Evolutionary conservation across 768 basidiomycete species (phyloP).

Genomic region (Cyathus striatus): DNA sequence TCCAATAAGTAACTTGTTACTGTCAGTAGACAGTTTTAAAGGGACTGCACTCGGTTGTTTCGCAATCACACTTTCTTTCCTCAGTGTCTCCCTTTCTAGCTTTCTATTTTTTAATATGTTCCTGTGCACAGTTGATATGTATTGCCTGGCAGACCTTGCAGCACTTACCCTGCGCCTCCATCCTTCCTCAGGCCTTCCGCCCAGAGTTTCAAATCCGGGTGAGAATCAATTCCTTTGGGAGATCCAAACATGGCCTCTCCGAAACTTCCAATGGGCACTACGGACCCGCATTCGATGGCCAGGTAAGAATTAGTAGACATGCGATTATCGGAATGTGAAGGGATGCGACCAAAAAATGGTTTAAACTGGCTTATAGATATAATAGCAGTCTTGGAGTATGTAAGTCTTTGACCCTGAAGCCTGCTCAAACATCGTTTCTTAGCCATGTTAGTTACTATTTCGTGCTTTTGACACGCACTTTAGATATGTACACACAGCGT

Average conservation of each 20-base stretch:
- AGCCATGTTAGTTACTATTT: background rate
- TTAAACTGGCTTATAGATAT: conserved; percentile 45
- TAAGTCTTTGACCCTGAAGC: conserved; percentile 26
- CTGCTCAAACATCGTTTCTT: background rate
- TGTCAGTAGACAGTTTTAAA: too few species aligned
- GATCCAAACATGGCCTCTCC: conserved; percentile 45
- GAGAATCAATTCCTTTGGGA: conserved; percentile 40
- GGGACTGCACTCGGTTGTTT: too few species aligned
- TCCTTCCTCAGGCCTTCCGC: conserved; percentile 45
- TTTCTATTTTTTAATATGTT: conserved; percentile 19
- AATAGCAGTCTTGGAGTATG: conserved; percentile 40
- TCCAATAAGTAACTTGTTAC: too few species aligned
- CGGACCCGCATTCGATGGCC: conserved; percentile 45
- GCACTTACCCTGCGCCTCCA: conserved; percentile 61
- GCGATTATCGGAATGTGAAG: conserved; percentile 26
- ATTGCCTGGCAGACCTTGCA: conserved; percentile 1
- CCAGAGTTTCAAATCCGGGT: conserved; percentile 45
- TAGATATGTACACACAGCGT: conserved; percentile 42
- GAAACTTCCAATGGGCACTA: conserved; percentile 37
- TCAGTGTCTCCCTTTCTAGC: conserved; percentile 6
- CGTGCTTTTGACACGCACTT: conserved; percentile 13
- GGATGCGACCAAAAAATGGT: conserved; percentile 48
- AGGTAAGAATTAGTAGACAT: conserved; percentile 38
- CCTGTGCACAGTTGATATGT: conserved; percentile 39
- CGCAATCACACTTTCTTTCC: too few species aligned